Percentiles rank a stretch among this genome's conserved stretches.
phyloP scores from a whole-genome alignment of 1,139 yeast species.

The Suhomyces guaymorum region DNA sequence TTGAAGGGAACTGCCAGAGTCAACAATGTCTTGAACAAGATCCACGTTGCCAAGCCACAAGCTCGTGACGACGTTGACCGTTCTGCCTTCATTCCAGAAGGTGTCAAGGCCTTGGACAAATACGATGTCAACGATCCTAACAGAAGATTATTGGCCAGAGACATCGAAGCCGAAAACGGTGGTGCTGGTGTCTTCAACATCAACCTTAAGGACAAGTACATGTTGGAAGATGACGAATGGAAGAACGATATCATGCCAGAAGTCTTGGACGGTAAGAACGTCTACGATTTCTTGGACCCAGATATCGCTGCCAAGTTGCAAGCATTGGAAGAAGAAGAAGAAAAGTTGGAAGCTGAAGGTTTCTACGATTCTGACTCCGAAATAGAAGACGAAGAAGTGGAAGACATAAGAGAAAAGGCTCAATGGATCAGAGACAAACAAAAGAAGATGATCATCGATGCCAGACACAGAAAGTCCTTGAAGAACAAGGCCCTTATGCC shows the following conservation, averaged over 20 bases:
- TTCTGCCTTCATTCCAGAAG: slow-evolving; percentile 80
- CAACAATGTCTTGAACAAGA: slow-evolving; percentile 85
- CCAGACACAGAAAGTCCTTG: slow-evolving; percentile 82
- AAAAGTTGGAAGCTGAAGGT: slow-evolving; percentile 87
- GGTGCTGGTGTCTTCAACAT: slow-evolving; percentile 98
- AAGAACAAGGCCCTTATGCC: slow-evolving; percentile 93
- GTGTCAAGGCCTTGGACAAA: slow-evolving; percentile 55
- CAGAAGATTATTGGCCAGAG: slow-evolving; percentile 80
- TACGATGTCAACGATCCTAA: slow-evolving; percentile 81
- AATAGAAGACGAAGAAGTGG: slow-evolving; percentile 62
- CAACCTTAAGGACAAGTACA: slow-evolving; percentile 86
- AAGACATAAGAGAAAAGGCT: slow-evolving; percentile 83
- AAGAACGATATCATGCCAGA: slow-evolving; percentile 97
- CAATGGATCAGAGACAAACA: slow-evolving; percentile 94
- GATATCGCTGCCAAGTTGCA: slow-evolving; percentile 91
- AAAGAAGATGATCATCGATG: slow-evolving; percentile 87
- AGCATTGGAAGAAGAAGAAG: slow-evolving; percentile 97
- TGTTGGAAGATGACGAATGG: slow-evolving; percentile 96
- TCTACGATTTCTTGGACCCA: slow-evolving; percentile 94
- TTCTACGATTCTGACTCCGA: slow-evolving; percentile 91
- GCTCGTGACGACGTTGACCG: slow-evolving; percentile 85
- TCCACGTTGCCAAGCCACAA: slow-evolving; percentile 90
- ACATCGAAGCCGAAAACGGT: slow-evolving; percentile 90
- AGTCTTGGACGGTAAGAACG: slow-evolving; percentile 91
- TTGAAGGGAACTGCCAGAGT: slow-evolving; percentile 92